Base-by-base conservation (phyloP, 1,139 yeast genomes). In the Diutina scorzettiae region DNA sequence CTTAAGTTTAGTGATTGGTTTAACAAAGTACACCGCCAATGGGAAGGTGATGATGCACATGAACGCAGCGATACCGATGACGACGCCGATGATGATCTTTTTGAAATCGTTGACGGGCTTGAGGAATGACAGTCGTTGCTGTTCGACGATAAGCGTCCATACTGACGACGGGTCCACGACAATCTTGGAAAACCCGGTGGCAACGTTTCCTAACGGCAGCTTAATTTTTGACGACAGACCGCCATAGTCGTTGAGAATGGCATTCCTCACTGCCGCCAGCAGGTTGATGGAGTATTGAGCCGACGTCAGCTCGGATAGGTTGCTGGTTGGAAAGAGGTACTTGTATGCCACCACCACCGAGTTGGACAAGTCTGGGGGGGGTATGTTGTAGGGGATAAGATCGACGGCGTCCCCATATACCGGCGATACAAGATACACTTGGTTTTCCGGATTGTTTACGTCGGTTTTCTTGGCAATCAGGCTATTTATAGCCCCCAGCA, bases 141-240 rank as follows among this genome's bases (percentile, higher is more conserved):
- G 94, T 48, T 81, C 81, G 7, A 87, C 76, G 0, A 80, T 61
- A 1, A 89, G 77, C n/a, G 78, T 71, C 97, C 97, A 89, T n/a
- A 46, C 49, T n/a, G 65, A 63, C 1, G 66, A 67, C 32, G 69
- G 57, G 25, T 63, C 60, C 33, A 81, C 59, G 21, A 66, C 60
- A 9, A 82, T 73, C 11, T 71, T 66, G 1, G 83, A 68, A 55
- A 64, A 87, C 0, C 96, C 96, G 1, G 81, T 74, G 4, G 96
- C 85, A 4, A 82, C 76, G 2, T 56, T 49, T 3, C 54, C 49
- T 2, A 69, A 72, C 19, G 55, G 49, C 16, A 73, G 66, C 4
- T 7, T 16, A n/a, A 27, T 37, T 3, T 25, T 37, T 4, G 24
- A 23, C 12, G 31, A 9, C 24, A 18, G 24, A 14, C 30, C 24